These are phyloP conservation scores for Agastache rugosa DNA, from an alignment of 257 asterid genomes.

Conservation along the genomic window DNA sequence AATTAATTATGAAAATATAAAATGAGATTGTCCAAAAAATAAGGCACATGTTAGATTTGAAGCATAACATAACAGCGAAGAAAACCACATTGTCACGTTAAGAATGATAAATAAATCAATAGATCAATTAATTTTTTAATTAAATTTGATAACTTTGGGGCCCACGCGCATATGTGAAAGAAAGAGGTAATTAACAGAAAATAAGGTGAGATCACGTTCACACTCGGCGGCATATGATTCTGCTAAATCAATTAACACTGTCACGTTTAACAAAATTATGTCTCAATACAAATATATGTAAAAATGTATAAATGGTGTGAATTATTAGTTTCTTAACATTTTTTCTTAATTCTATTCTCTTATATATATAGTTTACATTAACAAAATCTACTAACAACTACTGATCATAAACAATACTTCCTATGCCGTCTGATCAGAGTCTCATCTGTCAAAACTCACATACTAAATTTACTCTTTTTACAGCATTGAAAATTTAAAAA, in stretches of 20 bases:
- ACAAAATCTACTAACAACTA: no score
- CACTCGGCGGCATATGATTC: slow-evolving; percentile 28
- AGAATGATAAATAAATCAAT: background rate
- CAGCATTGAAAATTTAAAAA: no score
- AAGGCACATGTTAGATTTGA: slow-evolving; percentile 31
- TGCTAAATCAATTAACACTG: no score
- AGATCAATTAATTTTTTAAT: background rate
- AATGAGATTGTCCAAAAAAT: slow-evolving; percentile 1
- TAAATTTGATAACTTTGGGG: background rate
- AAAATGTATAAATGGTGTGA: no score
- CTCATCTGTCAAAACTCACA: no score
- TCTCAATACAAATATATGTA: background rate
- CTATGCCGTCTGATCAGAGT: no score
- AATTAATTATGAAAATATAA: background rate
- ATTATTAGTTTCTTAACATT: no score
- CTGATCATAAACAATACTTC: no score
- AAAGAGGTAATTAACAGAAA: background rate
- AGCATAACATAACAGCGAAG: slow-evolving; percentile 27
- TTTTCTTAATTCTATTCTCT: no score
- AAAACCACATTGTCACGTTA: slow-evolving; percentile 24
- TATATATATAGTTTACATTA: no score
- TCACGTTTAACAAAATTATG: background rate
- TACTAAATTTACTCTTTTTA: no score
- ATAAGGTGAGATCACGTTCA: slow-evolving; percentile 5
- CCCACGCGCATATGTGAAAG: slow-evolving; percentile 22